Evolutionary conservation across 1,284 basidiomycete species (phyloP).

Genomic region (Flammula alnicola): DNA sequence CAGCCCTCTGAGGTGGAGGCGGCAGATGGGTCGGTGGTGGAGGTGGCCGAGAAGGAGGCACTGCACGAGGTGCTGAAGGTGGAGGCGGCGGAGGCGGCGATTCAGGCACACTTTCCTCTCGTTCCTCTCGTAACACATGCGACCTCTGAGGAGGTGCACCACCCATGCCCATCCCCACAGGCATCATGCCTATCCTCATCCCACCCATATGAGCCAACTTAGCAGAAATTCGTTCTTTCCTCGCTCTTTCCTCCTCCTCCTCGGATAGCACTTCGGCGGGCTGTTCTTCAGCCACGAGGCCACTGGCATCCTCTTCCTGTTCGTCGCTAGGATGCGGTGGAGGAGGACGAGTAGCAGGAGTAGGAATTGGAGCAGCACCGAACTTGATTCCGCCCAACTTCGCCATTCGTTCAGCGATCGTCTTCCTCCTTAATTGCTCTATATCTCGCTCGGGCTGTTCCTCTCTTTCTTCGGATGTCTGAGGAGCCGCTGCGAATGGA

Average conservation of each 20-base stretch:
- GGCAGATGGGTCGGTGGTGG: conserved; percentile 38
- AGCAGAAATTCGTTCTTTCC: conserved; percentile 70
- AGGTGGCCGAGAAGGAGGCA: conserved; percentile 40
- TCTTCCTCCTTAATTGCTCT: conserved; percentile 54
- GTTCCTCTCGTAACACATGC: conserved; percentile 35
- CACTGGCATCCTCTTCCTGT: conserved; percentile 39
- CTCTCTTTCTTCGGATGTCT: conserved; percentile 15
- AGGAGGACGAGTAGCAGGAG: conserved; percentile 44
- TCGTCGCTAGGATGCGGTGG: conserved; percentile 43
- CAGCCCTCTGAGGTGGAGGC: conserved; percentile 27
- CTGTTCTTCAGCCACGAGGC: conserved; percentile 29
- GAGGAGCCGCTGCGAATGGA: conserved; percentile 14
- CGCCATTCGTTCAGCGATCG: conserved; percentile 81
- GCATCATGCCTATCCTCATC: conserved; percentile 78
- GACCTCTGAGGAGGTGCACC: conserved; percentile 36
- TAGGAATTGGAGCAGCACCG: conserved; percentile 55
- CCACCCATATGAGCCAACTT: conserved; percentile 77
- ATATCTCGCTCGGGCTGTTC: conserved; percentile 46
- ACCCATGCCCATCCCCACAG: conserved; percentile 38
- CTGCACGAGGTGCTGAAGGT: conserved; percentile 30
- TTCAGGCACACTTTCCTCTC: conserved; percentile 4
- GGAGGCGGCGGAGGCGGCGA: conserved; percentile 24
- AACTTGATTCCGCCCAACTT: conserved; percentile 75
- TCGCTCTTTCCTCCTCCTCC: conserved; percentile 68
- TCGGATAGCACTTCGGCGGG: conserved; percentile 38